Base-by-base conservation (phyloP, 1,139 yeast genomes). In the Kodamaea arcana region DNA sequence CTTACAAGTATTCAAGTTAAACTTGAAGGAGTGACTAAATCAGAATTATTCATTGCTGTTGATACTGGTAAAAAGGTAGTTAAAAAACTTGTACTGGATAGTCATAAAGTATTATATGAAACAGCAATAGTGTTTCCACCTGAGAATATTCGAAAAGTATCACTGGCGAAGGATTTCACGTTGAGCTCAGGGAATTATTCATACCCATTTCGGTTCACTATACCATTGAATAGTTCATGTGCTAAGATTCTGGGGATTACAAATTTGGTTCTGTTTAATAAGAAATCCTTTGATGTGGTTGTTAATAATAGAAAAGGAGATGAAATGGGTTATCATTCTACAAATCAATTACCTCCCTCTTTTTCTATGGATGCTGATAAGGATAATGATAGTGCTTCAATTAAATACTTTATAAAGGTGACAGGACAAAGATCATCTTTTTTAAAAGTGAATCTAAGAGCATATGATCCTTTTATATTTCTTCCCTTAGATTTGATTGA, bases 41-140 rank as follows among this genome's bases (percentile, higher is more conserved):
- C 80, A 0, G 60, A 59, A 33, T 46, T 75, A 13, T 42, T 35
- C 9, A 49, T 67, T 37, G 30, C 50, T 29, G 43, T 38, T 22
- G 37, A 39, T n/a, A 30, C 39, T 43, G 32, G 48, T 32, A 35
- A 44, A 35, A 45, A 50, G 44, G 34, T 36, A 34, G 47, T 50
- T 32, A 30, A 42, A 42, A 43, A 37, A 45, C 27, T 51, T 2
- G 40, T 66, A 2, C 53, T 45, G 25, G 85, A 79, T 48, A 56
- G 59, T 12, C 86, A 80, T 54, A 71, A 72, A 44, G 65, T 80
- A 12, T 59, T 80, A 28, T 79, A 79, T 45, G 75, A 75, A 37
- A 69, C 80, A 0, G 43, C 54, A 30, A 67, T 77, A 1, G 80
- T 80, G 17, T 80, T 80, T 45, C 86, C 87, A 0, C 83, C 86